Conservation (phyloP, 345 rosid genomes). For the Euphorbia lathyris region DNA sequence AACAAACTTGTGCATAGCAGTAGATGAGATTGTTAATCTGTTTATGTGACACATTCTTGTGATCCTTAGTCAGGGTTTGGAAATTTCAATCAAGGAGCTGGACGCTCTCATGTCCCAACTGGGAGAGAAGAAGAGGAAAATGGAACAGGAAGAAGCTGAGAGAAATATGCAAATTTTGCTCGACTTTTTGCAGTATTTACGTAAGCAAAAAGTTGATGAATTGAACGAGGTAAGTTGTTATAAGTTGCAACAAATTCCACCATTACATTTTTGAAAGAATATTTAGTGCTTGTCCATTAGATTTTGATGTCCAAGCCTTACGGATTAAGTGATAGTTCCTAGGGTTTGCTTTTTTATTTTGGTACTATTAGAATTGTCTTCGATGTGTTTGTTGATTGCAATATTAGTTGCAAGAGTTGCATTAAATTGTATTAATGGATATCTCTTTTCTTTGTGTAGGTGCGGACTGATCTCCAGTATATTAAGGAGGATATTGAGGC, state of each 20-base stretch:
- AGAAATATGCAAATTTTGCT: slow-evolving; percentile 94
- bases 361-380: neutral
- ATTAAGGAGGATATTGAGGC: slow-evolving; percentile 86
- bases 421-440: slow-evolving; percentile 1
- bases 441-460: slow-evolving; percentile 40
- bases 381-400: neutral
- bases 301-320: neutral
- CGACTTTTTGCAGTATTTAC: slow-evolving; percentile 76
- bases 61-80: slow-evolving; percentile 75
- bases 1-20: neutral
- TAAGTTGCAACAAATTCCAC: neutral
- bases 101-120: slow-evolving; percentile 71
- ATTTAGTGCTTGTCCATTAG: neutral
- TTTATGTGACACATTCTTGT: slow-evolving; percentile 17
- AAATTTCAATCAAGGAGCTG: slow-evolving; percentile 83
- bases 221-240: slow-evolving; percentile 62
- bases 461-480: slow-evolving; percentile 78
- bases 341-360: neutral
- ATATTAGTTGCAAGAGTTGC: slow-evolving; percentile 1
- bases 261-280: neutral
- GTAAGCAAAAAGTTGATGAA: slow-evolving; percentile 91
- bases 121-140: slow-evolving; percentile 83
- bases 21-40: neutral
- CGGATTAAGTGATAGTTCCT: neutral
- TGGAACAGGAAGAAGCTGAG: slow-evolving; percentile 98